phyloP scores from a whole-genome alignment of 441 rosid genomes.

The Adansonia madagascariensis region DNA sequence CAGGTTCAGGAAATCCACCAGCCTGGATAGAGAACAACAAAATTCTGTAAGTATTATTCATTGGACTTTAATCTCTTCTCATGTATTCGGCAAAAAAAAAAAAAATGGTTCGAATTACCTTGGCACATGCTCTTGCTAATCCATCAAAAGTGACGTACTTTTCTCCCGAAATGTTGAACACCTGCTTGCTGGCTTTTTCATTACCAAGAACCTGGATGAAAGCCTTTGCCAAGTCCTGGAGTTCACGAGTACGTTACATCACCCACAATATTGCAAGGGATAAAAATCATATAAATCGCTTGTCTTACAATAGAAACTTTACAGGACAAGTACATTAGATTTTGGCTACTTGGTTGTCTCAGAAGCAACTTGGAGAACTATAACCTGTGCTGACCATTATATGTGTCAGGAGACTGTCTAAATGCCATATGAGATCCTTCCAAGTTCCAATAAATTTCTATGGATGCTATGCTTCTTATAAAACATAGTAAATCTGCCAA shows the following conservation, averaged over 20 bases:
- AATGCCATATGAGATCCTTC: not conserved
- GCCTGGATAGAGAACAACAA: constrained; percentile 50
- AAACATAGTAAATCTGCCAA: not conserved
- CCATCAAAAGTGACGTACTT: constrained; percentile 89
- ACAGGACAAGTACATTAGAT: not conserved
- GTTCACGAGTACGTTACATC: constrained; percentile 26
- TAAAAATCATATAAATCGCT: not conserved
- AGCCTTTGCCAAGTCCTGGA: constrained; percentile 85
- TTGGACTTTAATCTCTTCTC: not conserved
- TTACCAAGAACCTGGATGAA: constrained; percentile 76
- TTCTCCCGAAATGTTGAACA: constrained; percentile 90
- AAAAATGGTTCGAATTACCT: constrained; percentile 48
- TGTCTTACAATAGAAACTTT: not conserved
- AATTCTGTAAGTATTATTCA: not conserved
- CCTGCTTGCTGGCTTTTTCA: constrained; percentile 81
- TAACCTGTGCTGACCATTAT: not conserved
- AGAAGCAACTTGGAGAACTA: not conserved
- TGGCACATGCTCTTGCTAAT: constrained; percentile 90
- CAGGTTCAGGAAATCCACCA: constrained; percentile 94
- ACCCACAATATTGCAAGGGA: constrained; percentile 3
- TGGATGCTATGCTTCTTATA: not conserved
- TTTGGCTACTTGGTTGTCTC: not conserved
- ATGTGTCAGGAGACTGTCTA: not conserved
- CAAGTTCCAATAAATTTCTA: not conserved
- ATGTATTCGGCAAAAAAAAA: too few relatives aligned